Conservation (phyloP, 2,329 filamentous ascomycete genomes). For the Nothopassalora personata region DNA sequence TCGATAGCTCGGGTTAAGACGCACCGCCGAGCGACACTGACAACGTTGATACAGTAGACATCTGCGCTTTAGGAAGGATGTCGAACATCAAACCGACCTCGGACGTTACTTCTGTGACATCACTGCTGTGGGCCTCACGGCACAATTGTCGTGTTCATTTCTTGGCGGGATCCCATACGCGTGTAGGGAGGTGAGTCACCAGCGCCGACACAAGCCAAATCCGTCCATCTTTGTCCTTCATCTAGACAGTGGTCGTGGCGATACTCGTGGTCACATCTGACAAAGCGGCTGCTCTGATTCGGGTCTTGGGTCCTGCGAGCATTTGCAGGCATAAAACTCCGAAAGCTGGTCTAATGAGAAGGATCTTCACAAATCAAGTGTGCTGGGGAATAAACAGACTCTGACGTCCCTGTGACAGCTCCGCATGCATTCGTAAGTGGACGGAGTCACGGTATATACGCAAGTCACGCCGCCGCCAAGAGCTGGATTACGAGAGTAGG, state of each 20-base stretch:
- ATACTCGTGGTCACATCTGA: no score
- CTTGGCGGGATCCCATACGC: not conserved
- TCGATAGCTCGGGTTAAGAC: not conserved
- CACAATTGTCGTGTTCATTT: not conserved
- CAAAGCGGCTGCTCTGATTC: no score
- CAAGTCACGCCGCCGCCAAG: not conserved
- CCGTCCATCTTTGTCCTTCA: not conserved
- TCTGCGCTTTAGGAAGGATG: not conserved
- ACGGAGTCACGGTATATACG: not conserved
- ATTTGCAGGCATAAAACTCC: not conserved
- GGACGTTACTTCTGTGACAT: not conserved
- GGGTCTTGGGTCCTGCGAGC: not conserved
- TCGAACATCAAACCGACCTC: not conserved
- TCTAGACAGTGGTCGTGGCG: no score
- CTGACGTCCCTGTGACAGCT: not conserved
- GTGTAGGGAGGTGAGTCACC: not conserved
- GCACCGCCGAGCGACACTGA: not conserved
- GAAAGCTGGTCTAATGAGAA: not conserved
- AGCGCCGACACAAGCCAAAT: not conserved
- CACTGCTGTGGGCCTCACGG: not conserved
- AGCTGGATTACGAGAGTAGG: not conserved
- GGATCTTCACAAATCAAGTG: not conserved
- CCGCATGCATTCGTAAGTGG: not conserved
- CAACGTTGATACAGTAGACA: not conserved
- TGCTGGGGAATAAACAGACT: not conserved